Evolutionary conservation across 2,329 filamentous ascomycete genomes (phyloP), one percentile per base, ranked within the genome.

Genomic region (Penicillium sp.): DNA sequence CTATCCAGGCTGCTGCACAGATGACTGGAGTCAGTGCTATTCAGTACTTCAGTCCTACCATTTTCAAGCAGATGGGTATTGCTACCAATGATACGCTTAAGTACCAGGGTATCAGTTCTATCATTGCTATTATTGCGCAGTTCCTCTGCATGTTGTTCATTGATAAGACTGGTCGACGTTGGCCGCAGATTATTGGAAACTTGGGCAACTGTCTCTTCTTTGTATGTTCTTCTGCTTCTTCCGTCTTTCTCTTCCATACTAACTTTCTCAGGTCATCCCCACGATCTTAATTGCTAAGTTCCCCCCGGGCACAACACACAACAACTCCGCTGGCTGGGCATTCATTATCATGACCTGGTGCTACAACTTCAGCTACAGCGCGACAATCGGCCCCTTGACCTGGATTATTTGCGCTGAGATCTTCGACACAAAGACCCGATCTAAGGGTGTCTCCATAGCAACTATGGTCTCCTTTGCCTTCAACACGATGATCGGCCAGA

Each of bases 301-400:
- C 70, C 88, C 88, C 2, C 83, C 88, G 8, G 35, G 35, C 1
- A 78, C 81, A 3, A 71, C 71, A 0, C 72, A 73, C 47, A 75
- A 79, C 54, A 59, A 60, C 14, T 57, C 62, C 55, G 54, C 66
- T 37, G 62, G 64, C 51, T 67, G 64, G 66, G 65, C 85, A 0
- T 93, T 92, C 73, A 92, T 92, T 57, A 78, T 83, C 50, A 82
- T 86, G 63, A 92, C 89, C 0, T 92, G 89, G 89, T 72, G 90
- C 2, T 92, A 90, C 80, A 92, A 92, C 75, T 88, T 92, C 77
- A 87, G 81, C 44, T 92, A 91, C 79, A 87, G 82, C 10, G 81
- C 82, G 23, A 88, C 87, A 1, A 89, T 87, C 58, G 89, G 89
- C 16, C 88, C 89, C 0, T 75, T 91, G 1, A 80, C 82, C 35